Conservation (phyloP, 2,329 filamentous ascomycete species). For the Penicillium sp. region DNA sequence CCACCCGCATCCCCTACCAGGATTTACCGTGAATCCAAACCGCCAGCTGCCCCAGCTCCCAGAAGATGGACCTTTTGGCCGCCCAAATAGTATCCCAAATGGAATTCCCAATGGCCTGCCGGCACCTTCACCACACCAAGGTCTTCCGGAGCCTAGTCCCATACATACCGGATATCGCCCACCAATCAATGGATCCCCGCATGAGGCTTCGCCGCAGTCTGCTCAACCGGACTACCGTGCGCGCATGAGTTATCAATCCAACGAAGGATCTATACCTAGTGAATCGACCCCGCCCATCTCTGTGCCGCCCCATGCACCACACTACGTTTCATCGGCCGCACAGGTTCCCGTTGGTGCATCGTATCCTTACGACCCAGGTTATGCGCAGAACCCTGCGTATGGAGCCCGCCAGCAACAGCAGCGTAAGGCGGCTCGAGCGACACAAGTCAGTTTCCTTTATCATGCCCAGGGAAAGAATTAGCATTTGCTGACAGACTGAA, state of each 20-base stretch:
- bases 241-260: constrained; percentile 34
- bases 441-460: constrained; percentile 35
- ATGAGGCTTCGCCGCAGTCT: constrained; percentile 33
- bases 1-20: constrained; percentile 27
- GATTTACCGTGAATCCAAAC: constrained; percentile 32
- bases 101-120: constrained; percentile 32
- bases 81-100: constrained; percentile 27
- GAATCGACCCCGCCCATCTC: constrained; percentile 30
- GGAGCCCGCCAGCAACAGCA: constrained; percentile 29
- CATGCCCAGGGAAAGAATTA: not conserved
- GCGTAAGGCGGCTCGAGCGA: constrained; percentile 41
- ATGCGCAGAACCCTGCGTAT: constrained; percentile 32
- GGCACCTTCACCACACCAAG: constrained; percentile 28
- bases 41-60: constrained; percentile 38
- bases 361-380: constrained; percentile 32
- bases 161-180: constrained; percentile 31
- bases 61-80: constrained; percentile 34
- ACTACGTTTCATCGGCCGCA: constrained; percentile 28
- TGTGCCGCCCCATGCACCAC: constrained; percentile 31
- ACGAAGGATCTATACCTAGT: constrained; percentile 27
- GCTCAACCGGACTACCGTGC: constrained; percentile 35
- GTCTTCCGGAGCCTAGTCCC: constrained; percentile 22
- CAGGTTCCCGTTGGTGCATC: constrained; percentile 26
- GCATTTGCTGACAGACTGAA: constrained; percentile 38
- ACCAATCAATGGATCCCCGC: constrained; percentile 35